Evolutionary conservation across 768 basidiomycete genomes (phyloP), one percentile per base, ranked within the genome.

Genomic region (Lactarius trivialis): DNA sequence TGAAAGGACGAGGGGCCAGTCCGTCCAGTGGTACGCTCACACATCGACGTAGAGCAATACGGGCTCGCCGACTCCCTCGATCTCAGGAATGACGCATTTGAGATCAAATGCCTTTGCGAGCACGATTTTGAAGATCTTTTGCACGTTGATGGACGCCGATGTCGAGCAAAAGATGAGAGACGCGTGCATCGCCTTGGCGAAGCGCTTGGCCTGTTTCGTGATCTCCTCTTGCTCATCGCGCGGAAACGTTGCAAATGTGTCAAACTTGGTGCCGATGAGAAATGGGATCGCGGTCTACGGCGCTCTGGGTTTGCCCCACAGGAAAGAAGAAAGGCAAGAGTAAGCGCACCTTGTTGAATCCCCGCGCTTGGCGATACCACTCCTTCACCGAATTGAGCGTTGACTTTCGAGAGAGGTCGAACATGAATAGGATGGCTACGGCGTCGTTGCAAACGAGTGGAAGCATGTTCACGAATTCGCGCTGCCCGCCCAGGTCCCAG

Each of bases 381-480:
- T 99, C 97, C 76, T 98, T 98, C 69, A 99, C 93, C 60, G 93
- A 96, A 76, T 98, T 98, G 65, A 99, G 76, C 48, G 97, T 99
- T 63, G 91, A 92, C 76, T 98, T 98, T 68, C 97, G 86, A 62
- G 93, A 93, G 51, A 99, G 82, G 78, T 99, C 97, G 73, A 99
- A 99, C 97, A 98, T 98, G 85, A 98, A 99, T 52, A 99, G 81
- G 71, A 99, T 96, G 43, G 97, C 97, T 61, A 98, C 95, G n/a
- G 97, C 96, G 69, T 98, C 96, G 72, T 98, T 98, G 76, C 94
- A 98, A 67, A 98, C 96, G 49, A 98, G 83, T 19, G 96, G 96
- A 37, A 98, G 79, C 95, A 98, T 98, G 76, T 96, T 96, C 68
- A 99, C 97, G 75, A 99, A 99, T 75, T 99, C 97, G 57, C 96